Conservation (phyloP, 441 rosid species). For the Pelargonium myrrhifolium region DNA sequence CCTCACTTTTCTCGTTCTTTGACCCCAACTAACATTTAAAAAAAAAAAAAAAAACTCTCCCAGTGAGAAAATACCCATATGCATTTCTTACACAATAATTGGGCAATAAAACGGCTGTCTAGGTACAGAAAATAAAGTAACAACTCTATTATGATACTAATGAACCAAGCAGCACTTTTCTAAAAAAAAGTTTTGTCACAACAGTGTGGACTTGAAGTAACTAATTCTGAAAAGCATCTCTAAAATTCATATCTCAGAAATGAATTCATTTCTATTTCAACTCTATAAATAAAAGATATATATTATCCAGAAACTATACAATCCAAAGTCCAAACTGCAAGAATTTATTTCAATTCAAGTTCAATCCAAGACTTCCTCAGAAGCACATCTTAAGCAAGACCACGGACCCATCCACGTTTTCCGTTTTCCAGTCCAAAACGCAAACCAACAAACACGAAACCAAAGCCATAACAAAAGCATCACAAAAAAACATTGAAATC, state of each 20-base stretch:
- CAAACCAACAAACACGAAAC: background rate
- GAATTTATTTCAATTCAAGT: background rate
- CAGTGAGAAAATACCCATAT: background rate
- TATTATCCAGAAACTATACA: background rate
- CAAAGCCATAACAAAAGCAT: background rate
- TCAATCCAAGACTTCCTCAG: background rate
- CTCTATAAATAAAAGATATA: background rate
- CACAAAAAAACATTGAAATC: background rate
- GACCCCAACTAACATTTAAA: background rate
- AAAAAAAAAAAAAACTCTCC: background rate
- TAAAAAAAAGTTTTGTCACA: too few relatives aligned
- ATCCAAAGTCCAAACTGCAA: background rate
- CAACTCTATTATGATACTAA: background rate
- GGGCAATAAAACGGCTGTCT: background rate
- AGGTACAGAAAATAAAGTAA: background rate
- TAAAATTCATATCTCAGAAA: background rate
- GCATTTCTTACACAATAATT: background rate
- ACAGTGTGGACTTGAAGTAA: too few relatives aligned
- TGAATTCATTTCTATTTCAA: background rate
- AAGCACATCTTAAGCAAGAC: background rate
- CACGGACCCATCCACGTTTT: background rate
- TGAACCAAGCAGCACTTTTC: background rate
- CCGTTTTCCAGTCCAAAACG: background rate
- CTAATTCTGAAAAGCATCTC: background rate
- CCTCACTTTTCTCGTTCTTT: background rate